phyloP scores from a whole-genome alignment of 2,329 filamentous ascomycete genomes.

The Fusarium vanettenii region DNA sequence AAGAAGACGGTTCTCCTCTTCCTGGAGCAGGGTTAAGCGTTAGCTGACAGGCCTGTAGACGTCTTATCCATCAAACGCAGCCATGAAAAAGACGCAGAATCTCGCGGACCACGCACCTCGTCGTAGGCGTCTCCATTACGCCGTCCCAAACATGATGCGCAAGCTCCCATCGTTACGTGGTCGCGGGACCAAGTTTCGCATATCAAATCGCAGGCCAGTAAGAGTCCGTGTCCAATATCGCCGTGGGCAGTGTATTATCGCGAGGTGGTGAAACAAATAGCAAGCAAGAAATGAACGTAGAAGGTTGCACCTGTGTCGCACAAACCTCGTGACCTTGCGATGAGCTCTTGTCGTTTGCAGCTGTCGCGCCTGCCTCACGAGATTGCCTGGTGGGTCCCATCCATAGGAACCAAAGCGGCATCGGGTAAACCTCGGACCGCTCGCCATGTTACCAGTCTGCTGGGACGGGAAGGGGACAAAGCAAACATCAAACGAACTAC shows the following conservation, averaged over 20 bases:
- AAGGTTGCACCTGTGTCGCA: slow-evolving; percentile 29
- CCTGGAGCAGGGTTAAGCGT: slow-evolving; percentile 50
- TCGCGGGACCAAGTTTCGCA: slow-evolving; percentile 32
- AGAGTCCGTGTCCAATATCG: slow-evolving; percentile 12
- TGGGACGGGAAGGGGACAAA: slow-evolving; percentile 25
- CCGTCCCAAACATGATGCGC: slow-evolving; percentile 69
- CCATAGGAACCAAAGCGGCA: slow-evolving; percentile 22
- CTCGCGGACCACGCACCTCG: slow-evolving; percentile 56
- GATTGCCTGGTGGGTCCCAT: slow-evolving; percentile 42
- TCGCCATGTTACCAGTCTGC: slow-evolving; percentile 19
- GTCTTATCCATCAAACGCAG: neutral
- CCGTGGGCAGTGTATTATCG: neutral
- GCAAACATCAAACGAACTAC: slow-evolving; percentile 10
- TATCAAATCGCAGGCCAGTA: slow-evolving; percentile 27
- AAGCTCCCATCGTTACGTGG: slow-evolving; percentile 65
- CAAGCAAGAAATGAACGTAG: slow-evolving; percentile 22
- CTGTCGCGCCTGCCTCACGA: slow-evolving; percentile 39
- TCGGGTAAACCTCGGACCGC: slow-evolving; percentile 44
- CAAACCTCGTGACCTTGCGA: slow-evolving; percentile 33
- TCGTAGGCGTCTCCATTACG: slow-evolving; percentile 63
- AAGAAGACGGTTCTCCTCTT: slow-evolving; percentile 68
- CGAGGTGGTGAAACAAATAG: slow-evolving; percentile 4
- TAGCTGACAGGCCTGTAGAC: slow-evolving; percentile 3
- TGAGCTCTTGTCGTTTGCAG: slow-evolving; percentile 28
- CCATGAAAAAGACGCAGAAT: neutral